Evolutionary conservation across 495 filamentous ascomycete genomes (phyloP), one percentile per base, ranked within the genome.

Genomic region (Aspergillus indologenus): DNA sequence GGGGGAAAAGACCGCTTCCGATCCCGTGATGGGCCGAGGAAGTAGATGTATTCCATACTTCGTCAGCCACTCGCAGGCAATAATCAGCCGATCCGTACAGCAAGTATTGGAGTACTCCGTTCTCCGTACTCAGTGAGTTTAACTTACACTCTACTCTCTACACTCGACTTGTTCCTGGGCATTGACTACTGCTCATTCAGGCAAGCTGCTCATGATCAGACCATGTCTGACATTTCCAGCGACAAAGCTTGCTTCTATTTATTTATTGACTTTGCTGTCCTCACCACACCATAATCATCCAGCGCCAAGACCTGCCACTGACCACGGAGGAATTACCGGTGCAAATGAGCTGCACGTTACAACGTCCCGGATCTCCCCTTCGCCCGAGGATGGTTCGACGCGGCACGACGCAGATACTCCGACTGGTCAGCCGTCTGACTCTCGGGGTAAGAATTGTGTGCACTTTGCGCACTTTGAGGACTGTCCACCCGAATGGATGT

Each of bases 1-100:
- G 55, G 53, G 58, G 56, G 34, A 42, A 29, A 58, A 48, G 46
- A 54, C 34, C 31, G 23, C 23, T 31, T 42, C 61, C 20, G 51
- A 47, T 62, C 59, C 64, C 61, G 64, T 61, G 61, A 61, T 53
- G 58, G 57, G 58, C 65, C 64, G 64, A 67, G 58, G 58, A 43
- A 51, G 20, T n/a, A n/a, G n/a, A n/a, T n/a, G n/a, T n/a, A n/a
- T n/a, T n/a, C n/a, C n/a, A n/a, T n/a, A n/a, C n/a, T n/a, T n/a
- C n/a, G n/a, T n/a, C n/a, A 14, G n/a, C 50, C 34, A 56, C 23
- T 44, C 3, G 26, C 7, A 18, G 53, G 53, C 19, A 46, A 11
- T 22, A 47, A 60, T 55, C 54, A 57, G 20, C 40, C 55, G 47
- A 54, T 56, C 15, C 23, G 23, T 40, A 4, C 9, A 29, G 4